Base-by-base conservation (phyloP, 2,329 filamentous ascomycete genomes). In the Alternaria sp. region DNA sequence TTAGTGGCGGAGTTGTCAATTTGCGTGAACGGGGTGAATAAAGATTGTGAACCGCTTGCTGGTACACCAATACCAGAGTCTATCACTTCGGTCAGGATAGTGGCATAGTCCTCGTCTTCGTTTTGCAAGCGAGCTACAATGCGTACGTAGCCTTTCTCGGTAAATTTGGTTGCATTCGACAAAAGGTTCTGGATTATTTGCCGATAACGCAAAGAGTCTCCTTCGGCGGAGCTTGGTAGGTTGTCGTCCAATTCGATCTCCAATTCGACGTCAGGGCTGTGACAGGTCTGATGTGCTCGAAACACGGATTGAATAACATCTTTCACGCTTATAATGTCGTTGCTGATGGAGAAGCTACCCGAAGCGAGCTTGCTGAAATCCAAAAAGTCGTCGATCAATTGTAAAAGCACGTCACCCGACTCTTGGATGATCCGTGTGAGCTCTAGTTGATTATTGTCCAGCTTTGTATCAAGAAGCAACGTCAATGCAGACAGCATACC, bases 351-450 rank as follows among this genome's bases (percentile, higher is more conserved):
- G 61, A 89, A 87, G 36, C 81, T 83, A n/a, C 86, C 86, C 0
- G 86, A 86, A 0, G 85, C 83, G 6, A 89, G 79, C 65, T 89
- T 89, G 10, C 87, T 89, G 69, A 88, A 89, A 75, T 90, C 87
- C n/a, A 90, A 81, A 46, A 90, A 87, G 62, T 89, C 86, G 68
- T 90, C 89, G 72, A 90, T 89, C 50, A 89, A 83, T 63, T 86
- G 85, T 18, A 89, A 76, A 22, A 89, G 78, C 3, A 88, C 80
- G 20, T 84, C 82, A 2, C 85, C 86, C 0, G 87, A 89, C 58
- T 88, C 86, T 64, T 87, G 82, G 56, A 89, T 86, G 46, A 89
- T 85, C 41, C 81, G 79, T 2, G 85, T 82, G 43, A 85, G 84
- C 58, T 89, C 86, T 22, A 81, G 80, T 72, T 89, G 87, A 43